phyloP scores from a whole-genome alignment of 106 monocot genomes.

The Dioscorea alata region DNA sequence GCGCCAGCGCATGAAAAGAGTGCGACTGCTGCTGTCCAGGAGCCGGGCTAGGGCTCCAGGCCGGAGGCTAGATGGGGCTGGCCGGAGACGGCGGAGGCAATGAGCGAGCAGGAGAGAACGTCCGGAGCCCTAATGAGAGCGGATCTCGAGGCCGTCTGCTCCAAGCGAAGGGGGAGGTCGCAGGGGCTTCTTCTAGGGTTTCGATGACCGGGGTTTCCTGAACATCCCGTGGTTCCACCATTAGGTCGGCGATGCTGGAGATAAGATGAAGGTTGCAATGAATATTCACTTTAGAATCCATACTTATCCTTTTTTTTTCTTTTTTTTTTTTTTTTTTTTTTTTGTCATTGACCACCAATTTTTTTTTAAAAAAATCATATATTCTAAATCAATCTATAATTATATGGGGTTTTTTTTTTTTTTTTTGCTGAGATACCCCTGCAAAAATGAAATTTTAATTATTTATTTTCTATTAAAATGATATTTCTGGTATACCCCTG shows the following conservation, averaged over 20 bases:
- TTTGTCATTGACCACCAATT: slow-evolving; percentile 26
- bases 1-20: too few species aligned
- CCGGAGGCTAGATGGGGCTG: slow-evolving; percentile 48
- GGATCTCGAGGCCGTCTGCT: slow-evolving; percentile 24
- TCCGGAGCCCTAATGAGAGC: slow-evolving; percentile 32
- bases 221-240: neutral
- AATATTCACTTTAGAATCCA: too few species aligned
- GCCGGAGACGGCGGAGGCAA: slow-evolving; percentile 50
- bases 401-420: too few species aligned
- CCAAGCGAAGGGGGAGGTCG: slow-evolving; percentile 2
- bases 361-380: too few species aligned
- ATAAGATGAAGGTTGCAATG: slow-evolving; percentile 21
- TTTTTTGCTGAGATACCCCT: too few species aligned
- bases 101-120: slow-evolving; percentile 11
- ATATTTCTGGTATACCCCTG: too few species aligned
- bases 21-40: slow-evolving; percentile 89
- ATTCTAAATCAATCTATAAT: too few species aligned
- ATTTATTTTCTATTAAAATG: too few species aligned
- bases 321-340: too few species aligned
- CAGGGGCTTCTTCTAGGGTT: slow-evolving; percentile 17
- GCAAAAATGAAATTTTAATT: too few species aligned
- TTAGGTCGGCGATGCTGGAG: slow-evolving; percentile 2
- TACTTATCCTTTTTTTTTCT: too few species aligned
- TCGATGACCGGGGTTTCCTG: neutral
- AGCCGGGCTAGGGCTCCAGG: slow-evolving; percentile 86